Percentiles rank a stretch among this genome's conserved stretches.
These are phyloP conservation scores for Metschnikowia reukaufii DNA, from an alignment of 805 yeast genomes.

Conservation along the genomic window DNA sequence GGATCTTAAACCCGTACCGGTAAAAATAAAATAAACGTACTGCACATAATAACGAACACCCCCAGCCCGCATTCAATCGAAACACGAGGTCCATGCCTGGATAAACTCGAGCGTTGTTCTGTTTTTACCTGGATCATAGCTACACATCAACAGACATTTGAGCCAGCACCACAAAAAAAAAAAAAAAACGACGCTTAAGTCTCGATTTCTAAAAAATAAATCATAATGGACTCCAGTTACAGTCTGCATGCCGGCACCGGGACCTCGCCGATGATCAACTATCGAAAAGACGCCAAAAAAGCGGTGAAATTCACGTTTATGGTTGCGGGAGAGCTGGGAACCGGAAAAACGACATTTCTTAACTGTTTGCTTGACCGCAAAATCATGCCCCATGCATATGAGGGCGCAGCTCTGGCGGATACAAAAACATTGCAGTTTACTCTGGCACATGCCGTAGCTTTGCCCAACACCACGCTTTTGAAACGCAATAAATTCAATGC, in stretches of 20 bases:
- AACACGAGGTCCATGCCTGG: not conserved
- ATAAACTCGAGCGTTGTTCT: not conserved
- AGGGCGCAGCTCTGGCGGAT: conserved; percentile 28
- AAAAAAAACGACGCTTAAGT: not conserved
- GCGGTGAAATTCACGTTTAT: conserved; percentile 73
- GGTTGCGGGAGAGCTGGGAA: conserved; percentile 72
- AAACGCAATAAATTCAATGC: conserved; percentile 63
- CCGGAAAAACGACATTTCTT: conserved; percentile 76
- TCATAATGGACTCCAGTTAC: conserved; percentile 22
- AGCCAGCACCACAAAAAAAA: not conserved
- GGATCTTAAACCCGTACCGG: no score
- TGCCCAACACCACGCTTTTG: conserved; percentile 54
- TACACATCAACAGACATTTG: not conserved
- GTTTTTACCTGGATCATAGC: not conserved
- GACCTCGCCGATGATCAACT: conserved; percentile 46
- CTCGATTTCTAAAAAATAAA: not conserved
- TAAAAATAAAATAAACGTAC: no score
- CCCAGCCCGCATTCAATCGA: no score
- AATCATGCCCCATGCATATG: conserved; percentile 59
- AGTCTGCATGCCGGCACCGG: conserved; percentile 29
- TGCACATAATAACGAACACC: not conserved
- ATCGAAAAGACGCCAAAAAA: conserved; percentile 68
- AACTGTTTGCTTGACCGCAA: conserved; percentile 65
- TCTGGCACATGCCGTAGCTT: conserved; percentile 53
- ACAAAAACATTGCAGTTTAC: conserved; percentile 59